These are phyloP conservation scores for Boletus subcaerulescens DNA, from an alignment of 768 basidiomycete species.

Conservation along the genomic window DNA sequence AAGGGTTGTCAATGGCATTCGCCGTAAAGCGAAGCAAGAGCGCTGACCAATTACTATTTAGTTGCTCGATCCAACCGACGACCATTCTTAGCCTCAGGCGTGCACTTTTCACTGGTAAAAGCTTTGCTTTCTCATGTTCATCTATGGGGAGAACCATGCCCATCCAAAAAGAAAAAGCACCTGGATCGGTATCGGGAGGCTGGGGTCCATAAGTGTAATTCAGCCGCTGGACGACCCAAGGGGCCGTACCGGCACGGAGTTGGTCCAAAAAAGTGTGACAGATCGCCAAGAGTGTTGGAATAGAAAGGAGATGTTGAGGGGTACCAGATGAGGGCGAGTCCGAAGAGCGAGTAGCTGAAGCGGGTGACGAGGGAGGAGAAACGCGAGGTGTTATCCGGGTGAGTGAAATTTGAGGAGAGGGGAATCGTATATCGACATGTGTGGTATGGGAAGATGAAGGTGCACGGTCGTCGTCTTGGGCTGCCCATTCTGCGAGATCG, in stretches of 20 bases:
- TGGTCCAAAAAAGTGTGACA: slow-evolving; percentile 63
- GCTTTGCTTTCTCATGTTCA: slow-evolving; percentile 82
- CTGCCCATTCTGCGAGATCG: slow-evolving; percentile 27
- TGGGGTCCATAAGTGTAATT: slow-evolving; percentile 75
- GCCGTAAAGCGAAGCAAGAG: slow-evolving; percentile 8
- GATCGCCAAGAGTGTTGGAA: slow-evolving; percentile 40
- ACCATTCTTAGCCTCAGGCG: slow-evolving; percentile 79
- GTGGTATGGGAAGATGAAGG: slow-evolving; percentile 10
- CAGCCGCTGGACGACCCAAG: slow-evolving; percentile 90
- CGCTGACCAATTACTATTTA: slow-evolving; percentile 54
- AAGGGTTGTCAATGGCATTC: slow-evolving; percentile 19
- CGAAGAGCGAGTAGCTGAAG: not conserved
- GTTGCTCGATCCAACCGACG: slow-evolving; percentile 91
- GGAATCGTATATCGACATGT: not conserved
- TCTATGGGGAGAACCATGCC: slow-evolving; percentile 88
- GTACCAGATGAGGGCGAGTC: slow-evolving; percentile 1
- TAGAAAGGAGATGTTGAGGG: slow-evolving; percentile 18
- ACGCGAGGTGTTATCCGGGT: slow-evolving; percentile 14
- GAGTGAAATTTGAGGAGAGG: slow-evolving; percentile 12
- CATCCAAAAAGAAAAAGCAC: slow-evolving; percentile 85
- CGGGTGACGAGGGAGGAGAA: slow-evolving; percentile 8
- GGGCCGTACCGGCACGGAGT: slow-evolving; percentile 68
- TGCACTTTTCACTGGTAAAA: slow-evolving; percentile 77
- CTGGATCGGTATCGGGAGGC: slow-evolving; percentile 59
- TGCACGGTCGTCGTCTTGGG: slow-evolving; percentile 7